Evolutionary conservation across 179 eudicot genomes (phyloP).

Genomic region (Silene noctiflora): DNA sequence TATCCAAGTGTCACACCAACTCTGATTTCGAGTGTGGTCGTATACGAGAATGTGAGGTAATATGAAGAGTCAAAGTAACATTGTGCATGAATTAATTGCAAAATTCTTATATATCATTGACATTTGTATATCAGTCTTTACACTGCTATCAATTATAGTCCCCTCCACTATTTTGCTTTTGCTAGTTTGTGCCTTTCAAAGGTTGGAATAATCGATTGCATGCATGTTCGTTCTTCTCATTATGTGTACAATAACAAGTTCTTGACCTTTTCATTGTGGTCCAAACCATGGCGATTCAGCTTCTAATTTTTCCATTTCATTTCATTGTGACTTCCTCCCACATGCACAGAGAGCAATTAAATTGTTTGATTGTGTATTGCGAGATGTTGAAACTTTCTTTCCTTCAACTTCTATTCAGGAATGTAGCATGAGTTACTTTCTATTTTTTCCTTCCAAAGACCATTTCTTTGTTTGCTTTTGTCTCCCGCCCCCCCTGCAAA

Average conservation of each 20-base stretch:
- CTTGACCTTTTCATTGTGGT: not conserved
- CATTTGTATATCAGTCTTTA: too few relatives aligned
- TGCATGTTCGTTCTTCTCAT: not conserved
- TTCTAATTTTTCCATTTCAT: not conserved
- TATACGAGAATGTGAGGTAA: too few relatives aligned
- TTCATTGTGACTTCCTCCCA: not conserved
- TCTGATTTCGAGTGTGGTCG: too few relatives aligned
- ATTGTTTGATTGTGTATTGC: not conserved
- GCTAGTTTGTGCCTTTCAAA: not conserved
- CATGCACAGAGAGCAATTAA: too few relatives aligned
- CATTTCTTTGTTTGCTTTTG: not conserved
- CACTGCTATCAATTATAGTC: too few relatives aligned
- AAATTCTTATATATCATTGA: not conserved
- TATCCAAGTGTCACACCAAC: too few relatives aligned
- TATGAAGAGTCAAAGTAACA: too few relatives aligned
- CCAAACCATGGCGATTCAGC: not conserved
- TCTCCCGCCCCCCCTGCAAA: not conserved
- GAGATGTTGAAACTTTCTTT: not conserved
- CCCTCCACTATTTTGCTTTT: not conserved
- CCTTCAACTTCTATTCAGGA: too few relatives aligned
- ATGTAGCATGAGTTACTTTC: too few relatives aligned
- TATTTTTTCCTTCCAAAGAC: not conserved
- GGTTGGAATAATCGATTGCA: not conserved
- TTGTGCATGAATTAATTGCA: not conserved
- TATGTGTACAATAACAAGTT: not conserved